A percentile compares a stretch with the other conserved stretches of the same genome.
These are phyloP conservation scores for Globisporangium radiosum DNA, from an alignment of 352 stramenopile genomes.

Conservation along the genomic window DNA sequence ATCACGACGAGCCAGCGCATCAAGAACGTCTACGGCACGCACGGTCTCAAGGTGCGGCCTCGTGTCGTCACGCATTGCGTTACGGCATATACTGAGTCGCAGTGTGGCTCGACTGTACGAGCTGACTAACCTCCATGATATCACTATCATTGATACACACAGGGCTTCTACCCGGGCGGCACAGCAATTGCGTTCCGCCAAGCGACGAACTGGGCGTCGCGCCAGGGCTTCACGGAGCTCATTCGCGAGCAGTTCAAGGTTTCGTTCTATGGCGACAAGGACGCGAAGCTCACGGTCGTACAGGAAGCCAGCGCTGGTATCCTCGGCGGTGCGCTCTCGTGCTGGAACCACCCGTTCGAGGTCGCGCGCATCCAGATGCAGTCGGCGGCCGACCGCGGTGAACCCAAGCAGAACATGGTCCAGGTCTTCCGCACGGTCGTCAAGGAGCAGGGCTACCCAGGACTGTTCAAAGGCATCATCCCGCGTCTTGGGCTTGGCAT, in stretches of 20 bases:
- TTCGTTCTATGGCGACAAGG: constrained; percentile 68
- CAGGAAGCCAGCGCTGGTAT: constrained; percentile 85
- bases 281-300: constrained; percentile 85
- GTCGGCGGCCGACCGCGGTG: constrained; percentile 78
- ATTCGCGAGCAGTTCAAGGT: constrained; percentile 83
- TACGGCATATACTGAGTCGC: too few species aligned
- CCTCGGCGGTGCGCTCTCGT: constrained; percentile 78
- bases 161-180: constrained; percentile 86
- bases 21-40: constrained; percentile 73
- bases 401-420: constrained; percentile 88
- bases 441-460: constrained; percentile 72
- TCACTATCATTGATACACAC: too few species aligned
- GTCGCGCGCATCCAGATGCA: constrained; percentile 91
- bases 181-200: constrained; percentile 89
- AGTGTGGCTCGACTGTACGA: too few species aligned
- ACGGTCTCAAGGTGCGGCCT: constrained; percentile 56
- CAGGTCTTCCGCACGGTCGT: constrained; percentile 85
- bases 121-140: too few species aligned
- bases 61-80: too few species aligned
- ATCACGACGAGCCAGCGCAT: constrained; percentile 82
- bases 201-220: constrained; percentile 89
- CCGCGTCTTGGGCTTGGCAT: constrained; percentile 80
- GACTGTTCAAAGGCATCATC: constrained; percentile 90
- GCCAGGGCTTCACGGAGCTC: constrained; percentile 88
- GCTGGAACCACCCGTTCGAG: constrained; percentile 92